phyloP scores from a whole-genome alignment of 176 grass and related monocot genomes.

The Luzula sylvatica region DNA sequence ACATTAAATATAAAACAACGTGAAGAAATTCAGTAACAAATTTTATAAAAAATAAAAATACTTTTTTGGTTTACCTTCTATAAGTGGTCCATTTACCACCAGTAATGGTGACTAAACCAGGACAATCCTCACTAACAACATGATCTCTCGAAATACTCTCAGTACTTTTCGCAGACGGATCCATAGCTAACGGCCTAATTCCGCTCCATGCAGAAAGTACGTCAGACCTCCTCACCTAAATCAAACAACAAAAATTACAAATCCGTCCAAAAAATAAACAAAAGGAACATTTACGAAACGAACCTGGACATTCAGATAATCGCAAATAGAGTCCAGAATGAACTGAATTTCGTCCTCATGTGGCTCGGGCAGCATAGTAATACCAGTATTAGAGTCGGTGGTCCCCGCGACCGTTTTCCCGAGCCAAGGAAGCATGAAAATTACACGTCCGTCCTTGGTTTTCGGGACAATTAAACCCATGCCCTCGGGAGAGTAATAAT shows the following conservation, averaged over 20 bases:
- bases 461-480: slow-evolving; percentile 96
- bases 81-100: slow-evolving; percentile 99
- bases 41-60: background rate
- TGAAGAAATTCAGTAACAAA: background rate
- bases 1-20: slow-evolving; percentile 21
- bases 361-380: slow-evolving; percentile 94
- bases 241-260: slow-evolving; percentile 10
- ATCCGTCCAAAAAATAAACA: background rate
- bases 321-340: slow-evolving; percentile 85
- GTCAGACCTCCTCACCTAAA: slow-evolving; percentile 83
- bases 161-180: slow-evolving; percentile 85
- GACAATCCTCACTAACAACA: slow-evolving; percentile 75
- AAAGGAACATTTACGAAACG: slow-evolving; percentile 19
- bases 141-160: slow-evolving; percentile 98
- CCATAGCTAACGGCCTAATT: slow-evolving; percentile 74
- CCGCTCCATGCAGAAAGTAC: slow-evolving; percentile 99
- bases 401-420: slow-evolving; percentile 77
- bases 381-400: slow-evolving; percentile 66
- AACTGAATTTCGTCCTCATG: slow-evolving; percentile 99
- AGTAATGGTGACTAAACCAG: slow-evolving; percentile 93
- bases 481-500: slow-evolving; percentile 88
- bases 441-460: slow-evolving; percentile 95
- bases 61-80: slow-evolving; percentile 55
- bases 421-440: slow-evolving; percentile 96
- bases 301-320: slow-evolving; percentile 95